Conservation (phyloP, 2,329 filamentous ascomycete species). For the Paecilomyces formosus region DNA sequence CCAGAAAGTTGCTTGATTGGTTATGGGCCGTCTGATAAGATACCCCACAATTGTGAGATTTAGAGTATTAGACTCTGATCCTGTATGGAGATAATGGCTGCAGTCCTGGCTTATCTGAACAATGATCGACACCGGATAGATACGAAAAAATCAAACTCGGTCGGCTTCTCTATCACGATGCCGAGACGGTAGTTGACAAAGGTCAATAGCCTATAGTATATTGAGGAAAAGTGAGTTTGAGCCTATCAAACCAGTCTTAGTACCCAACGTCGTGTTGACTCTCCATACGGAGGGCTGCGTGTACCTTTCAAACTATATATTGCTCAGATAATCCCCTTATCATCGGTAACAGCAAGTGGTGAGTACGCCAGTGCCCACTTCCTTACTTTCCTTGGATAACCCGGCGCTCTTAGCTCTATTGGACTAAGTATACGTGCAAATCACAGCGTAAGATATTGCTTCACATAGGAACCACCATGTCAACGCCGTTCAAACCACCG, state of each 20-base stretch:
- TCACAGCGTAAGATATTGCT: not conserved
- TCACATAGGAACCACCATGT: conserved; percentile 10
- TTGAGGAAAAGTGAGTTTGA: not conserved
- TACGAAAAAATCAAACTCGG: not conserved
- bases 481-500: conserved; percentile 36
- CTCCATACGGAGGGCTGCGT: not conserved
- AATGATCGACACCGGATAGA: not conserved
- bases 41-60: not conserved
- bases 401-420: too few relatives aligned
- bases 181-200: not conserved
- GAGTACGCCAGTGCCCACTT: not conserved
- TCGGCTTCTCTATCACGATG: not conserved
- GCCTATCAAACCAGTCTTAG: too few relatives aligned
- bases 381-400: too few relatives aligned
- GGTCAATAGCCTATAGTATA: not conserved
- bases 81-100: not conserved
- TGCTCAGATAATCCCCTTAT: not conserved
- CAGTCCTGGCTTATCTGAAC: not conserved
- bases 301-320: not conserved
- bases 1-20: not conserved
- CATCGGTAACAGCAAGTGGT: not conserved
- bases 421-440: too few relatives aligned
- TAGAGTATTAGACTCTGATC: not conserved
- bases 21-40: not conserved
- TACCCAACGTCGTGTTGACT: too few relatives aligned